These are phyloP conservation scores for Cladophialophora carrionii DNA, from an alignment of 2,329 filamentous ascomycete species.

Conservation along the genomic window DNA sequence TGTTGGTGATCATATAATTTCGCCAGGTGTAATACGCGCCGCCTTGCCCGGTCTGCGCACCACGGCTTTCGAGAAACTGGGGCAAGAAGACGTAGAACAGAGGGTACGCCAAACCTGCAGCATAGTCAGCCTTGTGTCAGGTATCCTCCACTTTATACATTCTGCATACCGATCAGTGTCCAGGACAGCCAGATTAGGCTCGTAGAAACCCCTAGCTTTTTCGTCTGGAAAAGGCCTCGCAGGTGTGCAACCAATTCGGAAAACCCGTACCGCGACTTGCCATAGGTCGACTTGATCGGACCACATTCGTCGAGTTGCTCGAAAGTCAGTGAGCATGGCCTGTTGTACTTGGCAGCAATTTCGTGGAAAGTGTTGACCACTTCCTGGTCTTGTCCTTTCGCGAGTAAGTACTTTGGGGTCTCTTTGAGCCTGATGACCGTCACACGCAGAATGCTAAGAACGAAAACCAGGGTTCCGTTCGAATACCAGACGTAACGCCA, in stretches of 20 bases:
- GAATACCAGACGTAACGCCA: constrained; percentile 74
- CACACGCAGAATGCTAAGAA: constrained; percentile 72
- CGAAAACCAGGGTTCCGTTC: constrained; percentile 69
- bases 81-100: constrained; percentile 75
- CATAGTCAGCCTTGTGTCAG: not conserved
- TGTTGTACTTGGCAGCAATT: constrained; percentile 58
- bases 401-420: constrained; percentile 76
- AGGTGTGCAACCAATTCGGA: constrained; percentile 54
- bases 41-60: constrained; percentile 71
- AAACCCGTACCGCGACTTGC: constrained; percentile 44
- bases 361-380: constrained; percentile 67
- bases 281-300: constrained; percentile 34
- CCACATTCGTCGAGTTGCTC: constrained; percentile 56
- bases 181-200: constrained; percentile 71
- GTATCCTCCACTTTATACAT: not conserved
- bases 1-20: constrained; percentile 77
- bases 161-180: constrained; percentile 63
- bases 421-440: constrained; percentile 72
- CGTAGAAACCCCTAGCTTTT: constrained; percentile 56
- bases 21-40: constrained; percentile 75
- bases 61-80: constrained; percentile 55
- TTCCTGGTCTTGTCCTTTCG: constrained; percentile 70
- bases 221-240: constrained; percentile 68
- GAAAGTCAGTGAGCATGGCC: constrained; percentile 57
- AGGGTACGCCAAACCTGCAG: constrained; percentile 56